A percentile compares a stretch with the other conserved stretches of the same genome.
Evolutionary conservation across 768 basidiomycete species (phyloP).

Genomic region (Auriscalpium orientale): DNA sequence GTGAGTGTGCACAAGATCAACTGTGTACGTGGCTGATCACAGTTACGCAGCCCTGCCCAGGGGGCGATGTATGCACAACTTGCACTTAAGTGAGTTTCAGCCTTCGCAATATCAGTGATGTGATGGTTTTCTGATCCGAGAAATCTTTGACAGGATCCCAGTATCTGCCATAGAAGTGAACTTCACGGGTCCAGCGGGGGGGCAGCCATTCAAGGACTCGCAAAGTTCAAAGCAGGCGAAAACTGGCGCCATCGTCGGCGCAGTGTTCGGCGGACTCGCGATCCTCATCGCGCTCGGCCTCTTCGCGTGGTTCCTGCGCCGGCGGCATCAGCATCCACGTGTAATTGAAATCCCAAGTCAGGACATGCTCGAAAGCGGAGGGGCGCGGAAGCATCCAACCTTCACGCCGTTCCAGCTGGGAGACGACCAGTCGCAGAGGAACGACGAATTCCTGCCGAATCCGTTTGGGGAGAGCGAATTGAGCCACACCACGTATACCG

Average conservation of each 20-base stretch:
- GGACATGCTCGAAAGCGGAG: not conserved
- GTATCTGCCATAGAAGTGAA: not conserved
- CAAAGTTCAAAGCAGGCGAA: not conserved
- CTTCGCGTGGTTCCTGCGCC: not conserved
- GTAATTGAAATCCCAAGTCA: not conserved
- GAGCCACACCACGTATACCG: not conserved
- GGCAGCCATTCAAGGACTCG: too few relatives aligned
- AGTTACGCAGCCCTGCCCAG: slow-evolving; percentile 12
- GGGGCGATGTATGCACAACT: slow-evolving; percentile 19
- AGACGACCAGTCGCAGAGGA: not conserved
- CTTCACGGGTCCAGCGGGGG: not conserved
- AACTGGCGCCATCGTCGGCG: slow-evolving; percentile 10
- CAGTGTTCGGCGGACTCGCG: slow-evolving; percentile 6
- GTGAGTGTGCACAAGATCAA: not conserved
- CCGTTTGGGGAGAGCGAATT: not conserved
- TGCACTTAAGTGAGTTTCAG: slow-evolving; percentile 14
- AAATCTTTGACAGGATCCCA: not conserved
- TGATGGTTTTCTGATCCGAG: not conserved
- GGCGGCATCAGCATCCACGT: not conserved
- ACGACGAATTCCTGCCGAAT: not conserved
- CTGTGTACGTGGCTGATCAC: not conserved
- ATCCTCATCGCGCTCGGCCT: not conserved
- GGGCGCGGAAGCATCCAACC: not conserved
- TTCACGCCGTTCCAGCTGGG: not conserved
- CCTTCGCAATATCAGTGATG: not conserved